Percentiles rank a stretch among this genome's conserved stretches.
These are phyloP conservation scores for Antarctomyces pellizariae DNA, from an alignment of 495 filamentous ascomycete species.

Conservation along the genomic window DNA sequence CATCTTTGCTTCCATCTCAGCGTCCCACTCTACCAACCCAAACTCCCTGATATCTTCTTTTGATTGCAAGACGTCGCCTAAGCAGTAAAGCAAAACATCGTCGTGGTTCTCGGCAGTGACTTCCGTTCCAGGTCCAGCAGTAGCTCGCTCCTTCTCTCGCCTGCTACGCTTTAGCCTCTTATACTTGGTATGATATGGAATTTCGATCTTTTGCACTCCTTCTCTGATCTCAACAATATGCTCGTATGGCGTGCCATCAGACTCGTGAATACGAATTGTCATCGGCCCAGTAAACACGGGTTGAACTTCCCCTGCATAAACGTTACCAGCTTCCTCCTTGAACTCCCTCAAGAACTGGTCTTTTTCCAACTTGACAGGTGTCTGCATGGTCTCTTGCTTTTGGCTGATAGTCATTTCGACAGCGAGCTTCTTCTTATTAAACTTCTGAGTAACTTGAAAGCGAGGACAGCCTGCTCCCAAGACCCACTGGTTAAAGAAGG, in stretches of 20 bases:
- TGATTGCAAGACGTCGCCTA: constrained; percentile 74
- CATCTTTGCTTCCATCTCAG: constrained; percentile 72
- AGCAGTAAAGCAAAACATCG: constrained; percentile 70
- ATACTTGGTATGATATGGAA: constrained; percentile 98
- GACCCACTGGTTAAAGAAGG: constrained; percentile 88
- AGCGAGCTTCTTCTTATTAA: constrained; percentile 94
- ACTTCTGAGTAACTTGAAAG: constrained; percentile 63
- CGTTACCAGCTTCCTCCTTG: constrained; percentile 46
- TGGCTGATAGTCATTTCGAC: constrained; percentile 85
- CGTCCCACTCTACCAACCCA: constrained; percentile 68
- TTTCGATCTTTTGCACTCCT: constrained; percentile 57
- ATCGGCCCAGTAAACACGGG: constrained; percentile 81
- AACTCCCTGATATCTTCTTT: constrained; percentile 65
- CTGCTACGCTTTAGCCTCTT: constrained; percentile 87
- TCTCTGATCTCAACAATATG: constrained; percentile 93
- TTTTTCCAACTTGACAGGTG: constrained; percentile 17
- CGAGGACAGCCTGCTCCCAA: constrained; percentile 66
- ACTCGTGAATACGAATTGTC: constrained; percentile 95
- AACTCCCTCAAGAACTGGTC: constrained; percentile 60
- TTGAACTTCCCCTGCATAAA: constrained; percentile 46
- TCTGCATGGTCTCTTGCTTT: constrained; percentile 28
- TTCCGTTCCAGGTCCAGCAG: constrained; percentile 36
- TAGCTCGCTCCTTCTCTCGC: constrained; percentile 58
- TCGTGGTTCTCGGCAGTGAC: constrained; percentile 43
- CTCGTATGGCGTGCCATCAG: constrained; percentile 94